Conservation (phyloP, 169 alveolate species). For the Eimeria acervulina region DNA sequence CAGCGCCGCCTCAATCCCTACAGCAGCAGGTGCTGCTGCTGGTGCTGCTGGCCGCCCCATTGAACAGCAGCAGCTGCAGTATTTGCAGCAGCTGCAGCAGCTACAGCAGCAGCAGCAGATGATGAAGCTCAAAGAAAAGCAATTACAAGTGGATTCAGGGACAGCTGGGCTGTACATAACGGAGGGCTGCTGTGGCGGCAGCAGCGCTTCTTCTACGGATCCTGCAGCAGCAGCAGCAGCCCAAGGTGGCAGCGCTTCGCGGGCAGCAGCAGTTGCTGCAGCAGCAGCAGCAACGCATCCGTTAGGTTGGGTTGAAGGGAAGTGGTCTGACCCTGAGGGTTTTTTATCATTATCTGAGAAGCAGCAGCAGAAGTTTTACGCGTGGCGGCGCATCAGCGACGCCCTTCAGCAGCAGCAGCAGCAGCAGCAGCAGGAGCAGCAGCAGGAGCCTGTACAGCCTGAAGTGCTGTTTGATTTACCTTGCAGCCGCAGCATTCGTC, state of each 20-base stretch:
- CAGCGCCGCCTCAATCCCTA: background rate
- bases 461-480: constrained; percentile 86
- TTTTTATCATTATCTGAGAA: constrained; percentile 86
- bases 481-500: constrained; percentile 89
- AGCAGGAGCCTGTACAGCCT: background rate
- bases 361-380: constrained; percentile 87
- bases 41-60: background rate
- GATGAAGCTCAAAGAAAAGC: background rate
- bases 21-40: constrained; percentile 19
- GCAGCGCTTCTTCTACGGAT: background rate
- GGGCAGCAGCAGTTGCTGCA: constrained; percentile 74
- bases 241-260: background rate
- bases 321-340: constrained; percentile 93
- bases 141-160: background rate
- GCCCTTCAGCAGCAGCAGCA: constrained; percentile 79
- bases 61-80: background rate
- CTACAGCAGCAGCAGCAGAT: background rate
- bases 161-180: background rate
- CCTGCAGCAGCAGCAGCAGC: no score
- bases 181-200: constrained; percentile 17
- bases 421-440: constrained; percentile 30
- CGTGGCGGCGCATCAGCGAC: constrained; percentile 90
- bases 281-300: constrained; percentile 29
- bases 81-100: constrained; percentile 19
- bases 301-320: constrained; percentile 85